A percentile compares a stretch with the other conserved stretches of the same genome.
Conservation (phyloP, 2,329 filamentous ascomycete genomes). For the Apiospora arundinis region DNA sequence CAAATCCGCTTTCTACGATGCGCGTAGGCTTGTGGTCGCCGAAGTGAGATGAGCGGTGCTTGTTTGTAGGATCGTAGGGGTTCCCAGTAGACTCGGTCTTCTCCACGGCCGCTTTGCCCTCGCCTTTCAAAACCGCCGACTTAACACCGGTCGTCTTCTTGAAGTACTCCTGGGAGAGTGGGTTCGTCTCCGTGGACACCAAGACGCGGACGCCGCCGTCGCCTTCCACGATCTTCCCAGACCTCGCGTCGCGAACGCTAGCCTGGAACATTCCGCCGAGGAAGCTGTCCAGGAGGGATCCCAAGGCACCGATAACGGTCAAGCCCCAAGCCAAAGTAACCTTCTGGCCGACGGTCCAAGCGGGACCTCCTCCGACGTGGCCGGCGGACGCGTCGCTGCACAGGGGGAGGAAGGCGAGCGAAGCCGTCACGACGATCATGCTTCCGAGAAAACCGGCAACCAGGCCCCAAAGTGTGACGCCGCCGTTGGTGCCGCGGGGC, state of each 20-base stretch:
- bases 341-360: conserved; percentile 57
- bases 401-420: conserved; percentile 72
- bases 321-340: conserved; percentile 61
- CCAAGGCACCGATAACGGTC: conserved; percentile 75
- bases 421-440: conserved; percentile 69
- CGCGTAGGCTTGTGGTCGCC: conserved; percentile 65
- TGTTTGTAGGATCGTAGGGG: conserved; percentile 57
- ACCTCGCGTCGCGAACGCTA: conserved; percentile 82
- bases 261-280: conserved; percentile 86
- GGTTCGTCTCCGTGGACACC: conserved; percentile 45
- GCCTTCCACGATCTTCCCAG: conserved; percentile 89
- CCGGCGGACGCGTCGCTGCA: conserved; percentile 56
- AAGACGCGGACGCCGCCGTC: conserved; percentile 71
- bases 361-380: conserved; percentile 49
- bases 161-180: conserved; percentile 34
- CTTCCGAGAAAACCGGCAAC: conserved; percentile 77
- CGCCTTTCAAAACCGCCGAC: conserved; percentile 48
- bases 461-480: conserved; percentile 79
- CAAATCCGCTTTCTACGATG: conserved; percentile 68
- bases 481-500: conserved; percentile 91
- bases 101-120: conserved; percentile 48
- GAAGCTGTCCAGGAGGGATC: conserved; percentile 86
- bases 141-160: conserved; percentile 48
- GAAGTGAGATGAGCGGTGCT: conserved; percentile 59
- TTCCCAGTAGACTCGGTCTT: conserved; percentile 43